Base-by-base conservation (phyloP, 352 stramenopile species). In the Globisporangium orthogonon region DNA sequence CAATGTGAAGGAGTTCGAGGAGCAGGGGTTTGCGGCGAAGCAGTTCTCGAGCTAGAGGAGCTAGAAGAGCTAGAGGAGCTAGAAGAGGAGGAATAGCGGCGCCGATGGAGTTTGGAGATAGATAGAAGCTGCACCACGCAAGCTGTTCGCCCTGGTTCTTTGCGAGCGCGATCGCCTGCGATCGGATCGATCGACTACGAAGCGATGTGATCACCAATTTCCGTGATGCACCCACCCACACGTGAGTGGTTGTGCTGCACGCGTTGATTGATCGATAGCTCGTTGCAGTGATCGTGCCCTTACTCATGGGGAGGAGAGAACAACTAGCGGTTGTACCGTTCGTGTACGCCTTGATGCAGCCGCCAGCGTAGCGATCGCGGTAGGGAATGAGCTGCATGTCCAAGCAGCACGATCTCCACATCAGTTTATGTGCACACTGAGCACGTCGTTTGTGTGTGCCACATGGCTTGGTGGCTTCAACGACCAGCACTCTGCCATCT, bases 1-100 rank as follows among this genome's bases (percentile, higher is more conserved):
- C 50, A 68, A 63, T 30, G 56, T 78, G 23, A 35, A 60, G 40
- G 71, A 83, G 55, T 83, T 86, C 50, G 56, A 63, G 3, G 52
- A 70, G 28, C 74, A 73, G 30, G 70, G 67, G 28, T 86, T 83
- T 35, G 40, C 61, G 15, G 67, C 74, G 7, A 65, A 79, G 47
- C 60, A 61, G n/a, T 80, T 78, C 50, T 53, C 54, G 44, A 54
- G 10, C 64, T 52, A 61, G 56, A 47, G 3, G 7, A 47, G 41
- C 23, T 23, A 23, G 30, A 61, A 13, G 35, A 41, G 35, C 64
- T 52, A 61, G 56, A 47, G 3, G 7, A 47, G 41, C 23, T 23
- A 23, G 30, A 61, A 13, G 35, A 41, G 35, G 3, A 41, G 23
- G 7, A 14, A 41, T 7, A 41, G 35, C 10, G 35, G 35, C 10